Percentiles rank a stretch among this genome's conserved stretches.
phyloP scores from a whole-genome alignment of 352 stramenopile species.

The Phytophthora hybrid region DNA sequence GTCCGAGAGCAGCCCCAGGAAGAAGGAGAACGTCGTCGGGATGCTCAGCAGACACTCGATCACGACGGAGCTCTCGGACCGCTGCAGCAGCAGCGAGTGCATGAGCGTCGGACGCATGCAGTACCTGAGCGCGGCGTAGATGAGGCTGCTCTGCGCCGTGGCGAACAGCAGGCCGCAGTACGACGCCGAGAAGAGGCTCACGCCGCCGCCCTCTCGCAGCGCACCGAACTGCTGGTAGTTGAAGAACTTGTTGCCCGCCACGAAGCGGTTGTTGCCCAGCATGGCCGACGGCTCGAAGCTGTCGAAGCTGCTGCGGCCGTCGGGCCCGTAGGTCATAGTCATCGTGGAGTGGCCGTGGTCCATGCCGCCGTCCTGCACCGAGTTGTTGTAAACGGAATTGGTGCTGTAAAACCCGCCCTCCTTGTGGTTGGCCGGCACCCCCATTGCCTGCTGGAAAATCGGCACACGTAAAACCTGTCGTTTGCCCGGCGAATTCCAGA shows the following conservation, averaged over 20 bases:
- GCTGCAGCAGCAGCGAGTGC: conserved; percentile 66
- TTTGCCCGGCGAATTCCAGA: conserved; percentile 34
- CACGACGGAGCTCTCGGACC: conserved; percentile 56
- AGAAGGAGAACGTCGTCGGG: conserved; percentile 89
- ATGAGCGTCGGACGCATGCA: conserved; percentile 76
- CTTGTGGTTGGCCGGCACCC: conserved; percentile 40
- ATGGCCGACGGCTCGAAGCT: conserved; percentile 40
- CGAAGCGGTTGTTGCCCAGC: conserved; percentile 52
- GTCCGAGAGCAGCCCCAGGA: conserved; percentile 90
- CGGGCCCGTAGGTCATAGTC: conserved; percentile 35
- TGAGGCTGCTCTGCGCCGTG: conserved; percentile 58
- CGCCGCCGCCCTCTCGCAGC: conserved; percentile 63
- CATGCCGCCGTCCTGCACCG: conserved; percentile 33
- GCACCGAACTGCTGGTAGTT: conserved; percentile 81
- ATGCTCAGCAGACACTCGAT: conserved; percentile 85
- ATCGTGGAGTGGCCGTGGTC: conserved; percentile 41
- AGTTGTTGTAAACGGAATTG: conserved; percentile 45
- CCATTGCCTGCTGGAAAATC: conserved; percentile 18
- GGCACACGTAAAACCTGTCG: conserved; percentile 20
- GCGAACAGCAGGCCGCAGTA: conserved; percentile 70
- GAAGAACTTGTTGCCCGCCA: conserved; percentile 79
- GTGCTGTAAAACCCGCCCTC: conserved; percentile 37
- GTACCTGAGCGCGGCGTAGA: conserved; percentile 73
- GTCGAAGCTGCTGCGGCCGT: conserved; percentile 39
- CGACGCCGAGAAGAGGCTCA: conserved; percentile 67